Evolutionary conservation across 139 green algal species (phyloP).

Genomic region (Picochlorum sp.): DNA sequence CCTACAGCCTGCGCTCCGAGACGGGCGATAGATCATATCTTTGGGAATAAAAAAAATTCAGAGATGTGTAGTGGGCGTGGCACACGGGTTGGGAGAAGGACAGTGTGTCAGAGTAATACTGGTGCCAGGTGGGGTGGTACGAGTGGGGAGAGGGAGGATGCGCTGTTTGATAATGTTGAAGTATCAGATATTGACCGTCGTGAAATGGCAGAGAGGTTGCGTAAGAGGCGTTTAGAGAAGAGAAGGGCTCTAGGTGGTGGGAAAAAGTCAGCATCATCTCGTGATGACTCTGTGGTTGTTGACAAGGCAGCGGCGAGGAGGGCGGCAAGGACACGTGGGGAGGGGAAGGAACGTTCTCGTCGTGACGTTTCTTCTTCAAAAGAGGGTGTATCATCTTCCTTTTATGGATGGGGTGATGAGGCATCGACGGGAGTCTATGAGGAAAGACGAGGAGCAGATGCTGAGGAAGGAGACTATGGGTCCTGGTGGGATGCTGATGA

Average conservation of each 20-base stretch:
- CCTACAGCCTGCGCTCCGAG: too few relatives aligned
- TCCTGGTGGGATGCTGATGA: too few relatives aligned
- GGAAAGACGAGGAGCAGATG: background rate
- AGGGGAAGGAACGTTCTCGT: background rate
- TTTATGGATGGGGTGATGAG: background rate
- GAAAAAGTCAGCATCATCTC: background rate
- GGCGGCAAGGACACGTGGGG: background rate
- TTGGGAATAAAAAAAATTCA: too few relatives aligned
- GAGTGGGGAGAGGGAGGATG: background rate
- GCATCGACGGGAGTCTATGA: background rate
- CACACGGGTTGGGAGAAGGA: too few relatives aligned
- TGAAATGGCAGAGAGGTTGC: background rate
- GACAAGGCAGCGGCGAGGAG: background rate
- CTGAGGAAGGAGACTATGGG: background rate
- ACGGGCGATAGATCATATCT: too few relatives aligned
- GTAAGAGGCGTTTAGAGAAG: background rate
- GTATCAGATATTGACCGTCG: background rate
- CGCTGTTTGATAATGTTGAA: conserved; percentile 19
- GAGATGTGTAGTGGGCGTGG: too few relatives aligned
- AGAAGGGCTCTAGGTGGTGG: background rate
- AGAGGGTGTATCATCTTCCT: background rate
- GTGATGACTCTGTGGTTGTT: background rate
- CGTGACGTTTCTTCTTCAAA: too few relatives aligned
- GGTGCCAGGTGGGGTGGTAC: background rate
- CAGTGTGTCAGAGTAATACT: background rate